phyloP scores from a whole-genome alignment of 2,329 filamentous ascomycete genomes.

The Cladophialophora psammophila region DNA sequence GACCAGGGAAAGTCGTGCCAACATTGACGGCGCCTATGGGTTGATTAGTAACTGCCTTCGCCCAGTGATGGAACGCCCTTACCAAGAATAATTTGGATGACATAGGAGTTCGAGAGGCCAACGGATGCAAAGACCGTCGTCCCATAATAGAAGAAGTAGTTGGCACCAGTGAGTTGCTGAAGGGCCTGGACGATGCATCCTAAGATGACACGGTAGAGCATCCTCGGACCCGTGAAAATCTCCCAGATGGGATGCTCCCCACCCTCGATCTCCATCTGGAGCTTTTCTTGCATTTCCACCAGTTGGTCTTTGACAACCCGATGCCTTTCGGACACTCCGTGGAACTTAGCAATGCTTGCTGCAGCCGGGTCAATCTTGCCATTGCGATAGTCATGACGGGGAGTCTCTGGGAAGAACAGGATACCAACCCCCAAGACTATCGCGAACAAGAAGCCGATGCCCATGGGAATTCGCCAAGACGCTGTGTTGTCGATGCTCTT shows the following conservation, averaged over 20 bases:
- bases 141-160: slow-evolving; percentile 65
- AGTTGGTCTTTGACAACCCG: slow-evolving; percentile 61
- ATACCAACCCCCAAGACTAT: slow-evolving; percentile 62
- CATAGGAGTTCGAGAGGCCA: slow-evolving; percentile 70
- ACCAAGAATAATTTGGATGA: slow-evolving; percentile 70
- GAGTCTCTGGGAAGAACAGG: slow-evolving; percentile 62
- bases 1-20: slow-evolving; percentile 68
- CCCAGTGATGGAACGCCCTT: not conserved
- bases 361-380: slow-evolving; percentile 59
- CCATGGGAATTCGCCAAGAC: slow-evolving; percentile 60
- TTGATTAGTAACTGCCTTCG: slow-evolving; percentile 59
- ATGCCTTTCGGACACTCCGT: slow-evolving; percentile 62
- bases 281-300: slow-evolving; percentile 62
- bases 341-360: slow-evolving; percentile 61
- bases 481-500: slow-evolving; percentile 51
- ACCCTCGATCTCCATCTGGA: slow-evolving; percentile 59
- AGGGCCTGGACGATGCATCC: slow-evolving; percentile 53
- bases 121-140: slow-evolving; percentile 70
- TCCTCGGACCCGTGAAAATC: slow-evolving; percentile 52
- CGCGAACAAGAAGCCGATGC: slow-evolving; percentile 64
- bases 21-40: slow-evolving; percentile 74
- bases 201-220: slow-evolving; percentile 51
- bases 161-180: slow-evolving; percentile 56
- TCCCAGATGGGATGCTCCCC: slow-evolving; percentile 46
- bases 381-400: slow-evolving; percentile 64